phyloP scores from a whole-genome alignment of 1,139 yeast genomes.

The Lodderomyces metapsilosis region DNA sequence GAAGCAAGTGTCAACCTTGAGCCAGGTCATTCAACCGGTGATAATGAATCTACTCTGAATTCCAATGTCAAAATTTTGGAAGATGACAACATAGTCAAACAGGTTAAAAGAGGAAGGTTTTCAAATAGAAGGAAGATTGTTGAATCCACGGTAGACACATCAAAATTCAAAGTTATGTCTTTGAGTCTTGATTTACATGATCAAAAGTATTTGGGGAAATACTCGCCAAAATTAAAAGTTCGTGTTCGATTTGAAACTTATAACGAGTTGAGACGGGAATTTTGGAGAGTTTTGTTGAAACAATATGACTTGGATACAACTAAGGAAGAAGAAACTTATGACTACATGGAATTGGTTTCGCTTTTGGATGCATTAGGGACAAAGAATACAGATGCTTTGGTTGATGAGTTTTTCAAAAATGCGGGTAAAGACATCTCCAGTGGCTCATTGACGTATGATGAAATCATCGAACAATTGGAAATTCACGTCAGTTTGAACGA shows the following conservation, averaged over 20 bases:
- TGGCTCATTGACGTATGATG: constrained; percentile 54
- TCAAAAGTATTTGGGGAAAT: constrained; percentile 33
- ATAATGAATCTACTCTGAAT: constrained; percentile 16
- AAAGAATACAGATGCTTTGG: constrained; percentile 47
- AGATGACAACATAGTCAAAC: constrained; percentile 30
- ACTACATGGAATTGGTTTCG: constrained; percentile 54
- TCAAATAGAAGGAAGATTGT: constrained; percentile 27
- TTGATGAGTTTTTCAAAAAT: constrained; percentile 42
- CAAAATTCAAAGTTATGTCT: constrained; percentile 44
- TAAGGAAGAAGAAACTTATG: constrained; percentile 33
- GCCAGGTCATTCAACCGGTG: constrained; percentile 14
- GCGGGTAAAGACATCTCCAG: constrained; percentile 41
- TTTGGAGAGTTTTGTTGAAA: constrained; percentile 66
- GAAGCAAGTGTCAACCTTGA: constrained; percentile 3
- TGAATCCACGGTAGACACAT: constrained; percentile 35
- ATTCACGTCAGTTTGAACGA: constrained; percentile 23
- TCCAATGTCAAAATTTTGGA: constrained; percentile 26
- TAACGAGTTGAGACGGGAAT: constrained; percentile 57
- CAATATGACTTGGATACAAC: constrained; percentile 40
- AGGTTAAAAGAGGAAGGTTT: constrained; percentile 27
- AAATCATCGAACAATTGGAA: constrained; percentile 58
- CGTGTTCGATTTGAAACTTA: constrained; percentile 71
- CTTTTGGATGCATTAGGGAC: constrained; percentile 67
- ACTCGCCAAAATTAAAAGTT: constrained; percentile 56
- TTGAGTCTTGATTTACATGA: constrained; percentile 35